Percentiles rank a stretch among this genome's conserved stretches.
Conservation (phyloP, 2,329 filamentous ascomycete species). For the Didymella sp. region DNA sequence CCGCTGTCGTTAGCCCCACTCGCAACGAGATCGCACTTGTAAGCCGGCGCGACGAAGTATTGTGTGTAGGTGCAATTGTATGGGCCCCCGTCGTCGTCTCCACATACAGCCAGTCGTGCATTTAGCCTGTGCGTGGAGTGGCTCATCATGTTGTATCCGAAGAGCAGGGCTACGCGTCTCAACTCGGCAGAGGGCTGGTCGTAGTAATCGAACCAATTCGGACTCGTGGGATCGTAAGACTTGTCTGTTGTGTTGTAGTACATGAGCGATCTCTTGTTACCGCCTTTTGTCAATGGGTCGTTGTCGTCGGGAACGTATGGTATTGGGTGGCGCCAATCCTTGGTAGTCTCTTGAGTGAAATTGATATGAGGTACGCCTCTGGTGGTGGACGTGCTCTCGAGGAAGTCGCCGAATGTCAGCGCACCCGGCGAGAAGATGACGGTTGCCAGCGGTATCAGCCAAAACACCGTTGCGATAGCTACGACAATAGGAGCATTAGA, state of each 20-base stretch:
- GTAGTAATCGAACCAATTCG: slow-evolving; percentile 47
- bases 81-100: slow-evolving; percentile 25
- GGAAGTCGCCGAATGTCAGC: slow-evolving; percentile 46
- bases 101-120: slow-evolving; percentile 48
- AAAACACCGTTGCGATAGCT: slow-evolving; percentile 41
- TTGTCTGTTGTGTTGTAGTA: slow-evolving; percentile 47
- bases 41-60: slow-evolving; percentile 41
- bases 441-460: slow-evolving; percentile 47
- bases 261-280: slow-evolving; percentile 38
- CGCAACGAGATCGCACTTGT: slow-evolving; percentile 43
- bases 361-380: slow-evolving; percentile 37
- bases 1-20: slow-evolving; percentile 27
- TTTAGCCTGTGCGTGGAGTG: slow-evolving; percentile 34
- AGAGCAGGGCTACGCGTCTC: slow-evolving; percentile 39
- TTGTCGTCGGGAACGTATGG: slow-evolving; percentile 1
- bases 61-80: slow-evolving; percentile 47
- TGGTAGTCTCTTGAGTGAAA: slow-evolving; percentile 42
- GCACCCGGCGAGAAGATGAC: slow-evolving; percentile 50
- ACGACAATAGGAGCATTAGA: slow-evolving; percentile 38
- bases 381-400: slow-evolving; percentile 24
- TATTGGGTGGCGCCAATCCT: slow-evolving; percentile 40
- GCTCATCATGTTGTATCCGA: slow-evolving; percentile 40
- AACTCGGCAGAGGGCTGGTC: slow-evolving; percentile 45
- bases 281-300: slow-evolving; percentile 31
- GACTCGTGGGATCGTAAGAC: not conserved